A percentile compares a stretch with the other conserved stretches of the same genome.
phyloP scores from a whole-genome alignment of 805 yeast genomes.

The Pichia eremophila region DNA sequence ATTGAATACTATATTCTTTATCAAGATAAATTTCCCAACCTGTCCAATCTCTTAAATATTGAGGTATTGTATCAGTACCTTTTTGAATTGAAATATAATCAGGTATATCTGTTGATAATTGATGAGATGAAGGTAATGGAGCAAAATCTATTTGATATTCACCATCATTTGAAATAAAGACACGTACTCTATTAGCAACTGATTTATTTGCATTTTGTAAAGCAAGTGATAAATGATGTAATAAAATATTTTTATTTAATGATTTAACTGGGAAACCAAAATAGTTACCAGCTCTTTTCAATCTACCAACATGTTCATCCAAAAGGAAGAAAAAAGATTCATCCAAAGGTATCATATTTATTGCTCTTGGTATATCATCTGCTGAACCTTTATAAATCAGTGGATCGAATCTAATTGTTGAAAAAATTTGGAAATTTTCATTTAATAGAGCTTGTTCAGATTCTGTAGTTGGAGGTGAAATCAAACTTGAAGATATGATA shows the following conservation, averaged over 20 bases:
- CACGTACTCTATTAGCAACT: constrained; percentile 38
- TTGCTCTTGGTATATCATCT: constrained; percentile 15
- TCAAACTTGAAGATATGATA: too few relatives aligned
- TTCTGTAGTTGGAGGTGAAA: too few relatives aligned
- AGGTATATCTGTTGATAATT: constrained; percentile 2
- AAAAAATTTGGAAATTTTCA: constrained; percentile 29
- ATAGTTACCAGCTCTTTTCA: constrained; percentile 42
- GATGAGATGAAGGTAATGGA: constrained; percentile 9
- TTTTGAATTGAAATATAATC: constrained; percentile 1
- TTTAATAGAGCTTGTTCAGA: too few relatives aligned
- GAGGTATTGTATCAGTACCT: background rate
- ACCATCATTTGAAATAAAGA: constrained; percentile 28
- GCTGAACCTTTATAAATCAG: constrained; percentile 25
- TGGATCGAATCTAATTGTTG: constrained; percentile 76
- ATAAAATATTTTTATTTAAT: constrained; percentile 34
- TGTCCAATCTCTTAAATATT: constrained; percentile 9
- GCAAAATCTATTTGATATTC: constrained; percentile 26
- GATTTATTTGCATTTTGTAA: constrained; percentile 23
- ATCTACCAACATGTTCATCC: constrained; percentile 53
- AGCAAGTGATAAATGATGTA: constrained; percentile 31
- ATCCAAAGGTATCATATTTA: constrained; percentile 18
- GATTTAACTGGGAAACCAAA: constrained; percentile 36
- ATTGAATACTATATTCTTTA: constrained; percentile 37
- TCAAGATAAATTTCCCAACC: constrained; percentile 60
- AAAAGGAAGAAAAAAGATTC: constrained; percentile 47